phyloP scores from a whole-genome alignment of 202 grass and related monocot species.

The Miscanthus sacchariflorus region DNA sequence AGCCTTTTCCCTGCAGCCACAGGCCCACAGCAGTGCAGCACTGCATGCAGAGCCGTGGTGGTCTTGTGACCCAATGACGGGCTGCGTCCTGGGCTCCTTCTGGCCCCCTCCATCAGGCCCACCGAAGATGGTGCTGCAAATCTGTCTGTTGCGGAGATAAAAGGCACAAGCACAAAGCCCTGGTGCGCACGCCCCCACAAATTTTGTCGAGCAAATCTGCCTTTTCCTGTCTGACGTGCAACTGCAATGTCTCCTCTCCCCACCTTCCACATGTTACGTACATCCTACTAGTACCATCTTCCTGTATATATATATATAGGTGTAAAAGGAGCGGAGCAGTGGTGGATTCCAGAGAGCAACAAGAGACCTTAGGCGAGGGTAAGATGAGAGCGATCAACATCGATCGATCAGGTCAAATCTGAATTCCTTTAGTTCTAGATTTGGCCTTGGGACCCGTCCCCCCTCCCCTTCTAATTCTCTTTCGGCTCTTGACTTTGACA shows the following conservation, averaged over 20 bases:
- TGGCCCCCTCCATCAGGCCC: no score
- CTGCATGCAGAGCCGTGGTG: background rate
- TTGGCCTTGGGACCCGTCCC: background rate
- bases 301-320: no score
- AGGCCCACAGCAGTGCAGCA: background rate
- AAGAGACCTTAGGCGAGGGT: background rate
- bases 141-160: background rate
- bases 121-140: background rate
- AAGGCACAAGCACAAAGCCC: no score
- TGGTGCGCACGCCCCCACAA: background rate
- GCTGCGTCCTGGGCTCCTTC: background rate
- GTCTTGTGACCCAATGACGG: background rate
- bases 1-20: no score
- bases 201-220: background rate
- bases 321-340: no score
- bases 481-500: background rate
- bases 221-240: no score
- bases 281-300: no score
- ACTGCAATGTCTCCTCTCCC: no score
- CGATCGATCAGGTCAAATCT: conserved; percentile 3
- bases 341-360: background rate
- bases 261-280: no score
- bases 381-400: background rate
- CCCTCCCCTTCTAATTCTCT: background rate
- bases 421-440: background rate